A percentile compares a stretch with the other conserved stretches of the same genome.
Evolutionary conservation across 2,329 filamentous ascomycete genomes (phyloP).

Genomic region (Teratosphaeria destructans): DNA sequence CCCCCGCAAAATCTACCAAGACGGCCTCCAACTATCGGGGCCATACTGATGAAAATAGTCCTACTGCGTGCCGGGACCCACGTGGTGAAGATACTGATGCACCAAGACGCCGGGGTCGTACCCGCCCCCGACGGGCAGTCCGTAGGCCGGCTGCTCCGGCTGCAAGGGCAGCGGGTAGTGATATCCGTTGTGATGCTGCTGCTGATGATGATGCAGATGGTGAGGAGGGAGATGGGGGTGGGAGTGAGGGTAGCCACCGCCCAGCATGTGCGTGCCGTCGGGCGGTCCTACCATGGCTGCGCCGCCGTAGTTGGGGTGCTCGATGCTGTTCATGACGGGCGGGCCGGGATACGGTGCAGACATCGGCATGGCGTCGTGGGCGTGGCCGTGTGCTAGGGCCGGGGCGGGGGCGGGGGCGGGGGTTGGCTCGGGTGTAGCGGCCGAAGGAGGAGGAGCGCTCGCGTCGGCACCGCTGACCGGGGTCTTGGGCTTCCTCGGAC

Average conservation of each 20-base stretch:
- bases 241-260: background rate
- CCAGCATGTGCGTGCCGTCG: background rate
- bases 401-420: background rate
- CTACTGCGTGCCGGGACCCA: background rate
- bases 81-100: background rate
- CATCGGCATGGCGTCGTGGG: background rate
- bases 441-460: background rate
- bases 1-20: background rate
- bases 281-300: background rate
- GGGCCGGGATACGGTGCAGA: background rate
- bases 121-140: background rate
- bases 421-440: background rate
- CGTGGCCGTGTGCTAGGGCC: background rate
- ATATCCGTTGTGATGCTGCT: background rate
- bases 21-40: background rate
- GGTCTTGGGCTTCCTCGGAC: constrained; percentile 27
- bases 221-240: no score
- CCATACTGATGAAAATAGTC: background rate
- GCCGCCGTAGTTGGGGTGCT: background rate
- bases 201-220: no score
- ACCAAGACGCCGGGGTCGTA: background rate
- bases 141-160: background rate
- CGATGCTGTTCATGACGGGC: background rate
- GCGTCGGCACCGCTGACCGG: background rate
- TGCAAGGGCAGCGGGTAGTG: background rate